Conservation (phyloP, 495 filamentous ascomycete genomes). For the Aspergillus biplanus region DNA sequence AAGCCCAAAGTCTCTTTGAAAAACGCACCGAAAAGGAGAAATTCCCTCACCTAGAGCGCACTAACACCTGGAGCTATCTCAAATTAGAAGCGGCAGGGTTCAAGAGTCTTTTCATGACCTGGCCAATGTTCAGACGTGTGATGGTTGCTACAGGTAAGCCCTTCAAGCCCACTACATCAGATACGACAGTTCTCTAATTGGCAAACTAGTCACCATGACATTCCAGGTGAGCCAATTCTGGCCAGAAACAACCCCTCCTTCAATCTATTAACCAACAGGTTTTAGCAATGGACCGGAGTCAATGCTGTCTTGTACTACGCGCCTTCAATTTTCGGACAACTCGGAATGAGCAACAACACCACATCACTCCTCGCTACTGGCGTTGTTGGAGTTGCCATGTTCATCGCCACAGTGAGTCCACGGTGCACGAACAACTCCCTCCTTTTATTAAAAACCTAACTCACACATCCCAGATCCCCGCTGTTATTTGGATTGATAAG, state of each 20-base stretch:
- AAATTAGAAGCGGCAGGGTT: constrained; percentile 73
- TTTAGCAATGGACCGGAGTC: constrained; percentile 62
- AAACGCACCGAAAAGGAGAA: constrained; percentile 68
- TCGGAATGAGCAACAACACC: constrained; percentile 49
- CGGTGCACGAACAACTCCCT: no score
- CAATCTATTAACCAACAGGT: no score
- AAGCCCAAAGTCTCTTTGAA: constrained; percentile 74
- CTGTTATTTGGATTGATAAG: constrained; percentile 74
- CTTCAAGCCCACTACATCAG: not conserved
- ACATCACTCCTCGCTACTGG: constrained; percentile 71
- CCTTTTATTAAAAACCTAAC: not conserved
- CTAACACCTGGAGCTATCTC: constrained; percentile 55
- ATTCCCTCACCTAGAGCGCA: constrained; percentile 63
- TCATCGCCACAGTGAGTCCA: constrained; percentile 44
- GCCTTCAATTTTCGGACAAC: constrained; percentile 44
- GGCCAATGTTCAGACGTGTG: constrained; percentile 42
- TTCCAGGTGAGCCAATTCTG: constrained; percentile 46
- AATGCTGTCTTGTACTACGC: constrained; percentile 66
- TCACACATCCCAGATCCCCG: constrained; percentile 58
- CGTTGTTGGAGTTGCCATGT: constrained; percentile 76
- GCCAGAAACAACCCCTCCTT: no score
- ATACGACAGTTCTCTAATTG: no score
- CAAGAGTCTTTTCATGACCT: constrained; percentile 37
- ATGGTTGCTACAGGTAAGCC: constrained; percentile 37
- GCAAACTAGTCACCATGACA: constrained; percentile 33